Base-by-base conservation (phyloP, 768 basidiomycete genomes). In the Lepiota subincarnata region DNA sequence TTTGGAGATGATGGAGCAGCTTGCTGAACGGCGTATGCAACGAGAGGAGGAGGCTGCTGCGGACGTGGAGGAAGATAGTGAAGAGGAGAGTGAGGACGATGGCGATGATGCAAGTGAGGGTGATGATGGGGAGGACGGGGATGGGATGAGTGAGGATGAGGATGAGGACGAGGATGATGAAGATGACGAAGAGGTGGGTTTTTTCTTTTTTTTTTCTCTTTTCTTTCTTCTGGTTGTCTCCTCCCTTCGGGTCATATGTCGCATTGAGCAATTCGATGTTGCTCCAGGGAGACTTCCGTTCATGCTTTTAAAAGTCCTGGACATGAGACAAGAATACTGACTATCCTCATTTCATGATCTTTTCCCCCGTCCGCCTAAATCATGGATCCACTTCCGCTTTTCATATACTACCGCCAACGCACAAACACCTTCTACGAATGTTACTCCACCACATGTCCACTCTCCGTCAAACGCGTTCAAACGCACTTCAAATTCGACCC, bases 1-100 rank as follows among this genome's bases (percentile, higher is more conserved):
- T 74, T 74, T 99, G 62, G 97, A 99, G 76, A 99, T 99, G 97
- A 99, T 99, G 97, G 97, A 98, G 68, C 93, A 96, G 70, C 81
- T 99, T 16, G 95, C 96, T 0, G 93, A 97, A 64, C 82, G 92
- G 46, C 82, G 96, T 41, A 92, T 96, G 81, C 87, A 90, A 61
- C 81, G 95, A 3, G 95, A 98, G 65, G 89, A 94, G 49, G 75
- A 76, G 53, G 73, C 76, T 18, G 73, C 75, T 14, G 70, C 63
- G 0, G 71, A 72, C 57, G 72, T 76, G 7, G 74, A 76, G 57
- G 76, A 76, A 35, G 77, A 77, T 50, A 76, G 73, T 49, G 75
- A 78, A 20, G 74, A 77, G 24, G 74, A 76, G 39, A 67, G 72
- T 41, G 73, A 74, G 2, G 78, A 74, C 28, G 79, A 75, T 14